Conservation (phyloP, 2,329 filamentous ascomycete genomes). For the Mycogone perniciosa region DNA sequence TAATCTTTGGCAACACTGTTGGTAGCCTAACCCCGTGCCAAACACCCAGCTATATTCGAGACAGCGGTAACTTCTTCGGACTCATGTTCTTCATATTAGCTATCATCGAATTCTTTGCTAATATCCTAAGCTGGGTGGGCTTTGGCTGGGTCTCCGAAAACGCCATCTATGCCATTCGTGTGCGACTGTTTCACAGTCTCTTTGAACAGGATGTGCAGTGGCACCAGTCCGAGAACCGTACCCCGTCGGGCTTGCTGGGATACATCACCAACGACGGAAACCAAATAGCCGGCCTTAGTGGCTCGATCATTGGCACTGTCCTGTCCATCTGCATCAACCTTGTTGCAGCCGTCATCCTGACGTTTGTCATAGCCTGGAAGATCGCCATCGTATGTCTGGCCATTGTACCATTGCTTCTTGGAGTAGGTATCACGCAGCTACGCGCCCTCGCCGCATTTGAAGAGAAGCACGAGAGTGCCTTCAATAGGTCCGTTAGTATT, state of each 20-base stretch:
- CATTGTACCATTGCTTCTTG: slow-evolving; percentile 57
- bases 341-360: slow-evolving; percentile 55
- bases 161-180: slow-evolving; percentile 51
- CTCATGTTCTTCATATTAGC: slow-evolving; percentile 44
- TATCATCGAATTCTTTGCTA: slow-evolving; percentile 38
- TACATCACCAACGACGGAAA: slow-evolving; percentile 60
- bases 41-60: slow-evolving; percentile 24
- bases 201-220: slow-evolving; percentile 59
- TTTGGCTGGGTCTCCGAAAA: slow-evolving; percentile 47
- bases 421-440: slow-evolving; percentile 58
- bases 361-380: slow-evolving; percentile 63
- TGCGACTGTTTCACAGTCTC: slow-evolving; percentile 53
- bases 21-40: slow-evolving; percentile 36
- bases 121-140: slow-evolving; percentile 44
- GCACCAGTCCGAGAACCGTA: slow-evolving; percentile 56
- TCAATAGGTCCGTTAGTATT: slow-evolving; percentile 52
- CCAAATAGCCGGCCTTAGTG: slow-evolving; percentile 55
- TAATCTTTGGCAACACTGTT: slow-evolving; percentile 34
- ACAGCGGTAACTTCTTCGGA: slow-evolving; percentile 36
- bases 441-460: slow-evolving; percentile 51
- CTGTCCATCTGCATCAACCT: slow-evolving; percentile 59
- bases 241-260: slow-evolving; percentile 51
- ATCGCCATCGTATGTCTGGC: slow-evolving; percentile 62
- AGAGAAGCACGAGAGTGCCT: slow-evolving; percentile 52
- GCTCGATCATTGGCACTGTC: slow-evolving; percentile 58